phyloP scores from a whole-genome alignment of 2,329 filamentous ascomycete genomes.

The Claviceps capensis region DNA sequence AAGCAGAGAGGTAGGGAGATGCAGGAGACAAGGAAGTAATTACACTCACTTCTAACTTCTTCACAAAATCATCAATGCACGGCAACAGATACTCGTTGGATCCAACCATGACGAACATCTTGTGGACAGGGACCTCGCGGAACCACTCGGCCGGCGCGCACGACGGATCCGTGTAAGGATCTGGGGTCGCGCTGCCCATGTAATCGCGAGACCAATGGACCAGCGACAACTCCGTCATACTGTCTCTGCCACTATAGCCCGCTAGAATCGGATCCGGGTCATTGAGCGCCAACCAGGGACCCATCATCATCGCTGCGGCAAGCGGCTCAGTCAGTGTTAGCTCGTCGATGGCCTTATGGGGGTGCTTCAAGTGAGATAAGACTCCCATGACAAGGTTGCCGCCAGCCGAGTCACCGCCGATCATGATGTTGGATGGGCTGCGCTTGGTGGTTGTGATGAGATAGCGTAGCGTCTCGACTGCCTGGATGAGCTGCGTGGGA shows the following conservation, averaged over 20 bases:
- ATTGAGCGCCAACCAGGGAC: conserved; percentile 9
- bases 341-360: conserved; percentile 7
- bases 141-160: conserved; percentile 10
- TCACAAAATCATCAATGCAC: conserved; percentile 6
- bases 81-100: conserved; percentile 10
- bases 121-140: conserved; percentile 5
- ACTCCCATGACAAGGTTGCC: conserved; percentile 9
- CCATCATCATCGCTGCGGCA: conserved; percentile 5
- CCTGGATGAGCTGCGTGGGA: conserved; percentile 10
- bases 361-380: conserved; percentile 10
- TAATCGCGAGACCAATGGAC: conserved; percentile 5
- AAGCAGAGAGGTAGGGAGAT: not conserved
- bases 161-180: conserved; percentile 10
- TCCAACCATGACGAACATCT: conserved; percentile 8
- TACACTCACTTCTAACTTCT: conserved; percentile 8
- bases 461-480: conserved; percentile 10
- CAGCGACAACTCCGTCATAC: conserved; percentile 4
- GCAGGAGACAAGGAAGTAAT: too few species aligned
- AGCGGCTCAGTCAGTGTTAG: conserved; percentile 7
- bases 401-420: conserved; percentile 11
- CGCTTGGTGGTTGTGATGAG: conserved; percentile 5
- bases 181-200: conserved; percentile 5
- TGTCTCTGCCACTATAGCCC: conserved; percentile 7
- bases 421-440: conserved; percentile 5
- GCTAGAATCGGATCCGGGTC: not conserved